These are phyloP conservation scores for Eucalyptus regnans DNA, from an alignment of 345 rosid species.

Conservation along the genomic window DNA sequence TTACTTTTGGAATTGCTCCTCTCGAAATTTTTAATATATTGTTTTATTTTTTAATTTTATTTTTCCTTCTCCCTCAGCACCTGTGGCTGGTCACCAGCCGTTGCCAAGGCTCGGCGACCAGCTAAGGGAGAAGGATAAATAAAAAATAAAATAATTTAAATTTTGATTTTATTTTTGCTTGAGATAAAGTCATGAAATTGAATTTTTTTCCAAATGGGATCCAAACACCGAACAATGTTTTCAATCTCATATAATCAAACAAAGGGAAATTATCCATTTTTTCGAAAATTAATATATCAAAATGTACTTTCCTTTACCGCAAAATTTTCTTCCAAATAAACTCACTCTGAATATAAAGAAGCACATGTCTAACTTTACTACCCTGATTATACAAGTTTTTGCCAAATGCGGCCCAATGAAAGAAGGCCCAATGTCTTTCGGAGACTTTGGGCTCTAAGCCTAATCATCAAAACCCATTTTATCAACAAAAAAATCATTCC, in stretches of 20 bases:
- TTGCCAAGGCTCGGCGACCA: rapidly evolving
- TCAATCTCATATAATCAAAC: neutral
- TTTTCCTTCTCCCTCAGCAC: neutral
- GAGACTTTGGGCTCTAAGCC: neutral
- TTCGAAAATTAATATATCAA: too few species aligned
- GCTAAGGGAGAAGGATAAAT: neutral
- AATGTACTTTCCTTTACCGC: neutral
- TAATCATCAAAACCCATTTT: neutral
- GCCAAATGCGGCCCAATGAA: neutral
- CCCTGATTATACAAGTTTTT: neutral
- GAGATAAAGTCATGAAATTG: neutral
- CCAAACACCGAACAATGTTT: neutral
- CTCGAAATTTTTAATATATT: too few species aligned
- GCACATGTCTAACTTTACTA: neutral
- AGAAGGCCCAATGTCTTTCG: neutral
- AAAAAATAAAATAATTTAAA: too few species aligned
- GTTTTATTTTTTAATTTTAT: too few species aligned
- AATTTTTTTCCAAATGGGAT: neutral
- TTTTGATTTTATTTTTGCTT: too few species aligned
- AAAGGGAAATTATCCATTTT: neutral
- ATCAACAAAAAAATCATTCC: neutral
- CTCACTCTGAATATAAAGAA: neutral
- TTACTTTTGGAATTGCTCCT: neutral
- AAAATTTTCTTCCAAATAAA: neutral
- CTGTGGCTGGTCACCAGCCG: rapidly evolving